These are phyloP conservation scores for Aspergillus fischeri DNA, from an alignment of 2,329 filamentous ascomycete genomes.

Conservation along the genomic window DNA sequence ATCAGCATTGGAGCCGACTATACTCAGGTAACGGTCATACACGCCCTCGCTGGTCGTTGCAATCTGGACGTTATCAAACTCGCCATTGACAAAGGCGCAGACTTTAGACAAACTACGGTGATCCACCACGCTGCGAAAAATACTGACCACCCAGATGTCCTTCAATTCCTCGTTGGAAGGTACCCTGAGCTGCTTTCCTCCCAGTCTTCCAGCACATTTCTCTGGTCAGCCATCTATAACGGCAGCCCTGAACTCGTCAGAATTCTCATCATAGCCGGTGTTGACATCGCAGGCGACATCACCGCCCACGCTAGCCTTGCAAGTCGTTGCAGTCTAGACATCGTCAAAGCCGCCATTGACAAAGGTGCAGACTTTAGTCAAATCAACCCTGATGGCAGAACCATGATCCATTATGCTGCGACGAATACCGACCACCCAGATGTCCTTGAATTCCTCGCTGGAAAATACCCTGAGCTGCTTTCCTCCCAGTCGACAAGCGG, in stretches of 20 bases:
- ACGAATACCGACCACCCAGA: background rate
- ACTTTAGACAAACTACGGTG: background rate
- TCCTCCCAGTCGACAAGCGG: background rate
- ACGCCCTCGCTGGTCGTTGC: background rate
- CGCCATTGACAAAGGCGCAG: slow-evolving; percentile 1
- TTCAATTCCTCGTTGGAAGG: background rate
- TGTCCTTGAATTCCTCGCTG: background rate
- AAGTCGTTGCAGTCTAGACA: background rate
- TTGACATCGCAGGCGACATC: too few relatives aligned
- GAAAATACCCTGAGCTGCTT: background rate
- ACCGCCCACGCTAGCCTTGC: background rate
- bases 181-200: background rate
- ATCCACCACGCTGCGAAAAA: background rate
- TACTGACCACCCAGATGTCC: background rate
- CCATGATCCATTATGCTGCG: background rate
- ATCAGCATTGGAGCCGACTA: background rate
- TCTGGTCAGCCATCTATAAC: background rate
- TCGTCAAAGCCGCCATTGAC: background rate
- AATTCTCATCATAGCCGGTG: background rate
- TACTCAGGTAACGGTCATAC: background rate
- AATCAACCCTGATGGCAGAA: background rate
- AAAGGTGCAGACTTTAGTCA: background rate
- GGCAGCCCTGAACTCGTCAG: background rate
- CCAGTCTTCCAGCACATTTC: background rate
- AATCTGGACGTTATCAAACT: background rate